phyloP scores from a whole-genome alignment of 2,329 filamentous ascomycete species.

The Cladosporium sp. region DNA sequence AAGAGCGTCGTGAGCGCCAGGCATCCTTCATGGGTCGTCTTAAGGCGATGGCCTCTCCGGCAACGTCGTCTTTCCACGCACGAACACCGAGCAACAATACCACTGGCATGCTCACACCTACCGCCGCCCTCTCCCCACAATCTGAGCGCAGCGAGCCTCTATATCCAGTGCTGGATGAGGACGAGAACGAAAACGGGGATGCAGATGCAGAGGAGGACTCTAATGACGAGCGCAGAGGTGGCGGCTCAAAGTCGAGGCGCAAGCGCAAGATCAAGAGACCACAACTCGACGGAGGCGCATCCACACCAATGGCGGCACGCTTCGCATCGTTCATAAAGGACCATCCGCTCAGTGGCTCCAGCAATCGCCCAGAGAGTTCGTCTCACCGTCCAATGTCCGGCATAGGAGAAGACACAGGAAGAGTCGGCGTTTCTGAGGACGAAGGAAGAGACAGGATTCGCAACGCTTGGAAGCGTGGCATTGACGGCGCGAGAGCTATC shows the following conservation, averaged over 20 bases:
- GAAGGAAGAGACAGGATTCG: conserved; percentile 47
- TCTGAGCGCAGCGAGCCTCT: conserved; percentile 30
- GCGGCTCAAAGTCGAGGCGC: conserved; percentile 38
- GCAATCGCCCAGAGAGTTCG: conserved; percentile 56
- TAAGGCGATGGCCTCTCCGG: conserved; percentile 25
- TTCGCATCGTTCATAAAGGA: conserved; percentile 45
- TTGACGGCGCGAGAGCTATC: conserved; percentile 45
- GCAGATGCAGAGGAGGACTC: conserved; percentile 66
- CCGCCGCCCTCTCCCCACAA: conserved; percentile 26
- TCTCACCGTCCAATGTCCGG: conserved; percentile 48
- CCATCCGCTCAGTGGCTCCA: conserved; percentile 44
- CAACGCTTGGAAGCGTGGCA: conserved; percentile 43
- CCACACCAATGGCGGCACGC: conserved; percentile 56
- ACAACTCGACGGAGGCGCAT: conserved; percentile 49
- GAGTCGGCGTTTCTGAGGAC: conserved; percentile 48
- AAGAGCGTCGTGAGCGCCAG: conserved; percentile 17
- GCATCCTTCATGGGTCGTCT: conserved; percentile 28
- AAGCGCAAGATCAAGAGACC: conserved; percentile 53
- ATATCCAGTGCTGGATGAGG: conserved; percentile 24
- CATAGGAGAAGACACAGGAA: conserved; percentile 37
- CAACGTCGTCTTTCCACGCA: conserved; percentile 14
- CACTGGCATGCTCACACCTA: conserved; percentile 19
- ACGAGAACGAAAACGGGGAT: conserved; percentile 71
- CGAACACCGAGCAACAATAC: conserved; percentile 19
- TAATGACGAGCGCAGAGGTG: conserved; percentile 24